phyloP scores from a whole-genome alignment of 2,329 filamentous ascomycete genomes.

The Ceratocystis variospora region DNA sequence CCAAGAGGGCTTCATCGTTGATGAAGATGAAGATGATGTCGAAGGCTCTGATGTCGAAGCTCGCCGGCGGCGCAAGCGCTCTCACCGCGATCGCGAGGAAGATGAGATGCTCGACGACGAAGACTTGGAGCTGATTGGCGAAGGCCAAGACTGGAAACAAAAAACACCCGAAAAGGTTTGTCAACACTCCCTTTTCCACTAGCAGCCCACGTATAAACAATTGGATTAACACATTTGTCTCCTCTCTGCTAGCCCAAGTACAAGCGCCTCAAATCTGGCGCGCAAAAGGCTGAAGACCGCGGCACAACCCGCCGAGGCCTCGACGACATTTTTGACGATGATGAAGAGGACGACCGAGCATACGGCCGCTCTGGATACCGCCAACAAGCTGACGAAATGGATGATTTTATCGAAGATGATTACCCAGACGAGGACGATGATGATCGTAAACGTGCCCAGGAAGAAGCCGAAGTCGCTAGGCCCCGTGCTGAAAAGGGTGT shows the following conservation, averaged over 20 bases:
- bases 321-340: slow-evolving; percentile 88
- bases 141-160: slow-evolving; percentile 49
- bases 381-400: slow-evolving; percentile 62
- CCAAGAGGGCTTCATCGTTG: slow-evolving; percentile 89
- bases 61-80: slow-evolving; percentile 59
- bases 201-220: neutral
- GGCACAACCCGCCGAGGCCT: slow-evolving; percentile 55
- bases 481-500: slow-evolving; percentile 54
- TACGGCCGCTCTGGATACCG: slow-evolving; percentile 40
- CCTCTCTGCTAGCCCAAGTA: slow-evolving; percentile 56
- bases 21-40: slow-evolving; percentile 69
- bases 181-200: neutral
- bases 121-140: slow-evolving; percentile 87
- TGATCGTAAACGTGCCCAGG: slow-evolving; percentile 58
- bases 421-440: slow-evolving; percentile 69
- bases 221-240: neutral
- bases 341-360: slow-evolving; percentile 52
- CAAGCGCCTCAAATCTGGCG: slow-evolving; percentile 90
- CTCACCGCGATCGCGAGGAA: slow-evolving; percentile 60
- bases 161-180: slow-evolving; percentile 56
- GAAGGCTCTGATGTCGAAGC: slow-evolving; percentile 47
- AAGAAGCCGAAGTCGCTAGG: slow-evolving; percentile 78
- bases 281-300: slow-evolving; percentile 58
- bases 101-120: slow-evolving; percentile 90
- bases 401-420: slow-evolving; percentile 95